These are phyloP conservation scores for Podaxis sp. DNA, from an alignment of 768 basidiomycete genomes.

Conservation along the genomic window DNA sequence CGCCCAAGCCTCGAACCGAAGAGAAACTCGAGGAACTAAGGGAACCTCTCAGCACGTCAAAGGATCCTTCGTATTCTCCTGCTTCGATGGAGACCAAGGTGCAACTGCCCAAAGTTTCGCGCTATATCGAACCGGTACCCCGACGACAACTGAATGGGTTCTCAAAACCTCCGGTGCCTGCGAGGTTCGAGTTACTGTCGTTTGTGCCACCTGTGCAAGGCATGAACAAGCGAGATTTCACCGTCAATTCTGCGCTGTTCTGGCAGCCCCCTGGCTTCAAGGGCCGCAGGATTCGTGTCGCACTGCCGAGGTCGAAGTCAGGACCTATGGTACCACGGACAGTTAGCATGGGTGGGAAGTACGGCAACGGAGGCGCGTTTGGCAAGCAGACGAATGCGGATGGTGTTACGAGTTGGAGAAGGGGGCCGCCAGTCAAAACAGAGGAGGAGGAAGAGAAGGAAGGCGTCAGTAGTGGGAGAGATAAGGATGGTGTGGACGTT, in stretches of 20 bases:
- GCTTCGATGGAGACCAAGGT: slow-evolving; percentile 41
- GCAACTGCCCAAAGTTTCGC: slow-evolving; percentile 46
- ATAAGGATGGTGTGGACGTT: background rate
- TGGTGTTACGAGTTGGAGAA: slow-evolving; percentile 43
- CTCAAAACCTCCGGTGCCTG: slow-evolving; percentile 34
- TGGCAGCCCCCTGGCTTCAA: slow-evolving; percentile 39
- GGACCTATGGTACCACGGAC: slow-evolving; percentile 34
- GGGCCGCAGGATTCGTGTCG: slow-evolving; percentile 40
- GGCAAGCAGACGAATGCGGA: slow-evolving; percentile 43
- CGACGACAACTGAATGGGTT: slow-evolving; percentile 48
- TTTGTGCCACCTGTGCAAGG: slow-evolving; percentile 72
- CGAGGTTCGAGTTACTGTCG: slow-evolving; percentile 66
- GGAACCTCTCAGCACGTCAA: slow-evolving; percentile 44
- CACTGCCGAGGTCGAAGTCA: slow-evolving; percentile 35
- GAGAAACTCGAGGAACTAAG: slow-evolving; percentile 38
- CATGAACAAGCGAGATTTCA: slow-evolving; percentile 60
- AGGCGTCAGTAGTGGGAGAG: background rate
- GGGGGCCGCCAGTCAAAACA: slow-evolving; percentile 16
- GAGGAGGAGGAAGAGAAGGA: slow-evolving; percentile 20
- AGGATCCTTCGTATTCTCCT: slow-evolving; percentile 50
- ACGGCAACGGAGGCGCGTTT: slow-evolving; percentile 36
- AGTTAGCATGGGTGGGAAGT: slow-evolving; percentile 22
- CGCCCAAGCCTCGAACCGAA: slow-evolving; percentile 35
- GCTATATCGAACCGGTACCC: slow-evolving; percentile 41
- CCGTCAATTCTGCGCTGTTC: slow-evolving; percentile 67